phyloP scores from a whole-genome alignment of 495 filamentous ascomycete genomes.

The Xylaria nigripes region DNA sequence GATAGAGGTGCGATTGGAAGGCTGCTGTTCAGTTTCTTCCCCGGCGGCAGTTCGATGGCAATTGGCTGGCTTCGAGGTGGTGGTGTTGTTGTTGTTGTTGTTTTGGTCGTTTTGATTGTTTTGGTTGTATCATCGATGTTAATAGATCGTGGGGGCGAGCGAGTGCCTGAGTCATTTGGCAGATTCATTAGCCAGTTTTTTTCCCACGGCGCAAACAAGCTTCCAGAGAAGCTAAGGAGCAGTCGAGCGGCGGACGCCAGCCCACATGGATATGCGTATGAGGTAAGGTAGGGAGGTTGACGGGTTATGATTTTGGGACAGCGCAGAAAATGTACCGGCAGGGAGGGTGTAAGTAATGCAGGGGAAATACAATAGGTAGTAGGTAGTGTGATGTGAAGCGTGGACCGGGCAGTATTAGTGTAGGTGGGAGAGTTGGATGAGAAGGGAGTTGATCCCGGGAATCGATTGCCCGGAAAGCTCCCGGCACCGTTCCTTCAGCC shows the following conservation, averaged over 20 bases:
- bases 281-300: not conserved
- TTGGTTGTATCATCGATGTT: slow-evolving; percentile 12
- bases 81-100: slow-evolving; percentile 15
- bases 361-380: not conserved
- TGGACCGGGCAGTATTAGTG: no score
- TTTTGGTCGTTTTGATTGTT: no score
- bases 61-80: slow-evolving; percentile 34
- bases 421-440: not conserved
- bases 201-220: not conserved
- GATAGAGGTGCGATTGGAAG: slow-evolving; percentile 35
- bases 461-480: not conserved
- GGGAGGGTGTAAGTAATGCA: not conserved
- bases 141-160: slow-evolving; percentile 6
- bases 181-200: slow-evolving; percentile 16
- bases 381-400: not conserved
- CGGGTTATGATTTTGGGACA: not conserved
- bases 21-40: slow-evolving; percentile 26
- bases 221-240: slow-evolving; percentile 2
- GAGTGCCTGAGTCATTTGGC: slow-evolving; percentile 18
- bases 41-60: slow-evolving; percentile 36
- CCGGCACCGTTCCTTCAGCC: not conserved
- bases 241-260: not conserved
- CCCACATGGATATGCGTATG: not conserved
- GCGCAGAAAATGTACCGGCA: not conserved
- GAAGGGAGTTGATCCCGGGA: not conserved